Conservation (phyloP, 129 eudicot genomes). For the Flaveria robusta region DNA sequence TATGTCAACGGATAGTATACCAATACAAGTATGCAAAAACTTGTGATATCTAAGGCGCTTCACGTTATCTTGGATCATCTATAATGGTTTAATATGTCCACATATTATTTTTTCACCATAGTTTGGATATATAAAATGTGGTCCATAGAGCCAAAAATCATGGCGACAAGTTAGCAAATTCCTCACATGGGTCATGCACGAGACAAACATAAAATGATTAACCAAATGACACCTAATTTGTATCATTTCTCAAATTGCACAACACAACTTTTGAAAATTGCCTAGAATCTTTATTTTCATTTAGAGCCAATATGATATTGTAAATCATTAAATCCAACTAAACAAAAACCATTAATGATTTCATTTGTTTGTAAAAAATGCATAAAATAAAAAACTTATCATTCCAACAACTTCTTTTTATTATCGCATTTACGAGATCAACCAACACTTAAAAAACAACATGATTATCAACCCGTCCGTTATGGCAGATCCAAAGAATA, state of each 20-base stretch:
- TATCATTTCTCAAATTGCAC: not conserved
- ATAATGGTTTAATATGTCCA: not conserved
- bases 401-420: not conserved
- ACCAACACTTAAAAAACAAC: not conserved
- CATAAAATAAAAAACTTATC: not conserved
- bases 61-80: not conserved
- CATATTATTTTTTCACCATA: not conserved
- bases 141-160: slow-evolving; percentile 27
- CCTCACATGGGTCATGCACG: slow-evolving; percentile 35
- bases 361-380: not conserved
- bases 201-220: slow-evolving; percentile 25
- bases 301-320: not conserved
- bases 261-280: slow-evolving; percentile 5
- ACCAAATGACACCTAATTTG: slow-evolving; percentile 18
- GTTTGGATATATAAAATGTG: slow-evolving; percentile 21
- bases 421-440: not conserved
- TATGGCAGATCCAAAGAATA: not conserved
- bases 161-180: slow-evolving; percentile 34
- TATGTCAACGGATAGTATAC: not conserved
- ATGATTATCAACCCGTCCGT: not conserved
- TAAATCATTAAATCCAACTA: not conserved
- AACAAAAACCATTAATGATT: not conserved
- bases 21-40: not conserved
- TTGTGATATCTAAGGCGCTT: not conserved
- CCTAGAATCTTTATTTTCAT: not conserved